Base-by-base conservation (phyloP, 192 early-diverging fungal species). In the Gryganskiella cystojenkinii region DNA sequence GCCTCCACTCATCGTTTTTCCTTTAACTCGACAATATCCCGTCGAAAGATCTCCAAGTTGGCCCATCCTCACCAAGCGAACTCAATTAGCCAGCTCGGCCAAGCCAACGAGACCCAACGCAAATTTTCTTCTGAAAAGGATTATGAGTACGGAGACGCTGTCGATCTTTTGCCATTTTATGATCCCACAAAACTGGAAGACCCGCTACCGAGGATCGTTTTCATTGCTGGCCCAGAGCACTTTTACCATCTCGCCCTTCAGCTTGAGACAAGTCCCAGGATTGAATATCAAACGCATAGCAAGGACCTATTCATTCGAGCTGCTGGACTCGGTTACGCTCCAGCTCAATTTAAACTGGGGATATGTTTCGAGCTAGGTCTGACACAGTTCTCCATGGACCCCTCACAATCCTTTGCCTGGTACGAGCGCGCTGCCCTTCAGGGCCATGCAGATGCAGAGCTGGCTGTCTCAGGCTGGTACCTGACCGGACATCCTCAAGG, bases 381-480 rank as follows among this genome's bases (percentile, higher is more conserved):
- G 31, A 64, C 84, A 0, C 78, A 80, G 34, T 86, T 85, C 42
- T 71, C 72, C 15, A 67, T 59, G 27, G 87, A 87, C 40, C 75
- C 87, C 2, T 74, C 81, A 22, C 68, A 81, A 11, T 83, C 83
- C 7, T 76, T 84, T 56, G 81, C 82, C 24, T 92, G 90, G 91
- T 92, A 91, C 58, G 63, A 63, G 33, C 67, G 83, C 22, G 90
- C 91, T 9, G 91, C 91, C 14, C 45, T 80, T 17, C 88, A 92
- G 40, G 88, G 88, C 0, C 84, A 92, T 63, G 84, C 89, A 11
- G 88, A 90, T 57, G 84, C 87, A 47, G 84, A 83, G 40, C 74
- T 90, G 28, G 87, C 84, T 7, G 61, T 90, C 8, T 84, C 87
- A 3, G 85, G 84, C 25, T 90, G 88, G 88, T 90, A 90, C 59